Evolutionary conservation across 108 stramenopile genomes (phyloP).

Genomic region (Nitzschia sp.): DNA sequence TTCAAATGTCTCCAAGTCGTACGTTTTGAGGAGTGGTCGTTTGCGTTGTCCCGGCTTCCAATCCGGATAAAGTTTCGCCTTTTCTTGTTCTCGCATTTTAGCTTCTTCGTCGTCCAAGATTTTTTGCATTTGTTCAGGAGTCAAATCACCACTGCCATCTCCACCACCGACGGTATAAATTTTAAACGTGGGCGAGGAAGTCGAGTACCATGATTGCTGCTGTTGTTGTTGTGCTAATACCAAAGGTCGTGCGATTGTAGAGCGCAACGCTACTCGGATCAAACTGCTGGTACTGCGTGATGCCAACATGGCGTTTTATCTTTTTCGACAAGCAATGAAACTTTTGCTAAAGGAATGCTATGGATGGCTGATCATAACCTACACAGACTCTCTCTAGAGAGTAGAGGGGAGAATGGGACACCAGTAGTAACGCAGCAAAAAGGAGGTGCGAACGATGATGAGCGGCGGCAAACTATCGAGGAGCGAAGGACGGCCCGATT

Average conservation of each 20-base stretch:
- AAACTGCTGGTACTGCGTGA: neutral
- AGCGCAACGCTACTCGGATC: neutral
- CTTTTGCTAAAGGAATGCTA: no score
- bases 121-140: slow-evolving; percentile 62
- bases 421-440: no score
- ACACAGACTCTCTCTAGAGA: no score
- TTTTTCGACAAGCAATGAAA: neutral
- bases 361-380: no score
- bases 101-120: slow-evolving; percentile 67
- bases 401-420: no score
- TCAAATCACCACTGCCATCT: slow-evolving; percentile 28
- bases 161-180: slow-evolving; percentile 36
- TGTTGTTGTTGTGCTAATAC: neutral
- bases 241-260: neutral
- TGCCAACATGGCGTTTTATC: neutral
- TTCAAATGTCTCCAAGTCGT: slow-evolving; percentile 70
- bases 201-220: slow-evolving; percentile 25
- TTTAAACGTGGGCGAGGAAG: slow-evolving; percentile 8
- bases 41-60: slow-evolving; percentile 91
- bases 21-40: slow-evolving; percentile 65
- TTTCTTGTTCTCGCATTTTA: slow-evolving; percentile 52
- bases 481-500: no score
- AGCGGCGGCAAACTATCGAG: no score
- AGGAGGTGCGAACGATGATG: no score
- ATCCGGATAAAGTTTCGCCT: slow-evolving; percentile 42